These are phyloP conservation scores for Selenicereus undatus DNA, from an alignment of 148 eudicot species.

Conservation along the genomic window DNA sequence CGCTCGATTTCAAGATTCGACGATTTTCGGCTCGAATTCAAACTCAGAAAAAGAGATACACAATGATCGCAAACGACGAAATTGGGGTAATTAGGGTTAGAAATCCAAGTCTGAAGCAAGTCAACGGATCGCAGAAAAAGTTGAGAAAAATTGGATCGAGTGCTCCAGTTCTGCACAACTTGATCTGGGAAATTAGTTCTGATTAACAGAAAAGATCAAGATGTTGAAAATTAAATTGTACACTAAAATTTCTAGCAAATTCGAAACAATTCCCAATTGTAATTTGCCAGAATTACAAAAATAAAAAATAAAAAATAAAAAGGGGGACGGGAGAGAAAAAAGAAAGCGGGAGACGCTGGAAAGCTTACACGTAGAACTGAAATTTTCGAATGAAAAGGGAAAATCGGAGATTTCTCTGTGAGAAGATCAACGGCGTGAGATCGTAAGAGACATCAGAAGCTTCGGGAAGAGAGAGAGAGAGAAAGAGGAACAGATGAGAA, in stretches of 20 bases:
- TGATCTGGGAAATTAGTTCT: not conserved
- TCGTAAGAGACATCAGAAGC: slow-evolving; percentile 15
- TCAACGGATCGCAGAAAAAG: not conserved
- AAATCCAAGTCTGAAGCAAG: not conserved
- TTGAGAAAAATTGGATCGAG: not conserved
- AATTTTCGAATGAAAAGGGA: not conserved
- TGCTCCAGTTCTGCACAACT: not conserved
- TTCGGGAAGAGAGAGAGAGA: slow-evolving; percentile 13
- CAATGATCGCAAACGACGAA: not conserved
- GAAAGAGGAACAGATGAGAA: slow-evolving; percentile 1
- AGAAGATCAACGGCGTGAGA: not conserved
- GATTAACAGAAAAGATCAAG: not conserved
- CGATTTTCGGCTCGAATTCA: not conserved
- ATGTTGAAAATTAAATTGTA: not conserved
- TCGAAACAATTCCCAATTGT: not conserved
- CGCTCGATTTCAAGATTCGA: not conserved
- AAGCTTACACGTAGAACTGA: not conserved
- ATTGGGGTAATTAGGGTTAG: not conserved
- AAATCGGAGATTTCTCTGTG: not conserved
- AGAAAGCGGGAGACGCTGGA: not conserved
- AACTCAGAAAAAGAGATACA: not conserved
- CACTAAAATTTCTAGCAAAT: not conserved
- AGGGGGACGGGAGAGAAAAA: not conserved
- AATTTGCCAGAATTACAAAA: not conserved
- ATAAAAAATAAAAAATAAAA: not conserved